Conservation (phyloP, 495 filamentous ascomycete genomes). For the Lophiotrema nucula region DNA sequence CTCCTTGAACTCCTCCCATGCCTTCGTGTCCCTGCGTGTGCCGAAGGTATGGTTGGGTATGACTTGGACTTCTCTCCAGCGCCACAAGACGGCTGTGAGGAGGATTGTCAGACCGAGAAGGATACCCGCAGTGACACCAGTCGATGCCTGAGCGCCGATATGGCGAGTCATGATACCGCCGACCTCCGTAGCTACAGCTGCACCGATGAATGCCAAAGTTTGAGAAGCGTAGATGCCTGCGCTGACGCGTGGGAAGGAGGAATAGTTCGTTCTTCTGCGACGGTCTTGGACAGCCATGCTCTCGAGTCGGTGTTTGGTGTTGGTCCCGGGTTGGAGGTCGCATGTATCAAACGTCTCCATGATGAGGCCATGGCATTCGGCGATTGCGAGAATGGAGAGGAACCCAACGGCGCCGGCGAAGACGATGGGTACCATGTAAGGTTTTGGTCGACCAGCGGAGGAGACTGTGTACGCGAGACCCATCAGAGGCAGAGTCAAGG, state of each 20-base stretch:
- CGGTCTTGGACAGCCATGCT: conserved; percentile 48
- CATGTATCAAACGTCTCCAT: conserved; percentile 81
- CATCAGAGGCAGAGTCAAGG: conserved; percentile 60
- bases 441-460: conserved; percentile 56
- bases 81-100: conserved; percentile 56
- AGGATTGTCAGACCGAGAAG: conserved; percentile 62
- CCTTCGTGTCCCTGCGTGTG: conserved; percentile 44
- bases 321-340: conserved; percentile 65
- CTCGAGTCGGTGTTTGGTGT: conserved; percentile 51
- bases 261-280: conserved; percentile 63
- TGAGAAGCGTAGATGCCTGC: conserved; percentile 72
- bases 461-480: conserved; percentile 64
- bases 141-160: conserved; percentile 63
- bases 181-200: conserved; percentile 61
- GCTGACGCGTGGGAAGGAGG: conserved; percentile 65
- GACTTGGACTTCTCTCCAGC: conserved; percentile 64
- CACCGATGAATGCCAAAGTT: conserved; percentile 61
- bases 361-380: conserved; percentile 72
- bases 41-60: conserved; percentile 53
- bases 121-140: conserved; percentile 61
- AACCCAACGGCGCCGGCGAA: conserved; percentile 67
- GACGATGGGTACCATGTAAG: conserved; percentile 60
- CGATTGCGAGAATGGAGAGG: conserved; percentile 67
- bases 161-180: conserved; percentile 60
- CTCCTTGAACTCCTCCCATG: conserved; percentile 32